Percentiles rank a stretch among this genome's conserved stretches.
phyloP scores from a whole-genome alignment of 163 green algal species.

The Scenedesmus sp. region DNA sequence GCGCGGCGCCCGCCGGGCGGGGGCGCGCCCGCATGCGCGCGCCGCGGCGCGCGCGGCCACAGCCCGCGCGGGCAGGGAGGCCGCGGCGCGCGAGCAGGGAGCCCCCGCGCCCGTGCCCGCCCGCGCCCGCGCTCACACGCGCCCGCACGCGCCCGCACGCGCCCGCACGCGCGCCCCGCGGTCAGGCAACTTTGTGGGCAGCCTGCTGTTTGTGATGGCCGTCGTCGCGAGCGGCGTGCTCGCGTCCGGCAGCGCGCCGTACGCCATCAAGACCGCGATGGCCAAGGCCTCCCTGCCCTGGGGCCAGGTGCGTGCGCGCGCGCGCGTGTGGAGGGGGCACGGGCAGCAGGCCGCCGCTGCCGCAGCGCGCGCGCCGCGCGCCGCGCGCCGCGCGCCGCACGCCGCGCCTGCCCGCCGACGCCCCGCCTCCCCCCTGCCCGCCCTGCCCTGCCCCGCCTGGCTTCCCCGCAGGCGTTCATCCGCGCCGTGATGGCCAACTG shows the following conservation, averaged over 20 bases:
- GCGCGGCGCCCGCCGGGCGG: too few relatives aligned
- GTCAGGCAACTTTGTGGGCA: conserved; percentile 79
- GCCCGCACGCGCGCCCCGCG: too few relatives aligned
- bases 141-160: too few relatives aligned
- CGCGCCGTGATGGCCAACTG: conserved; percentile 81
- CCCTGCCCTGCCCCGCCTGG: conserved; percentile 35
- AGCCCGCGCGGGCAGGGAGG: too few relatives aligned
- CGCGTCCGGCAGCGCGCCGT: conserved; percentile 9
- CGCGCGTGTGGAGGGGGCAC: neutral
- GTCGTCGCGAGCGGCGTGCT: conserved; percentile 58
- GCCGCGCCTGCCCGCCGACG: neutral
- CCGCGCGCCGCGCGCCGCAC: neutral
- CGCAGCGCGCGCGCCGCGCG: too few relatives aligned
- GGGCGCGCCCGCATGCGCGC: too few relatives aligned
- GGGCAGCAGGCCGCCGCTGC: neutral
- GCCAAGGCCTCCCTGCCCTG: conserved; percentile 31
- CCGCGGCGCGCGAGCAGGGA: too few relatives aligned
- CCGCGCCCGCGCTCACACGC: too few relatives aligned
- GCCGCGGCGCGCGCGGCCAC: too few relatives aligned
- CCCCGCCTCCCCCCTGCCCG: neutral
- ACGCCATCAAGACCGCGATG: conserved; percentile 45
- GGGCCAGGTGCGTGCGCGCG: conserved; percentile 24
- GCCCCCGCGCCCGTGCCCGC: too few relatives aligned
- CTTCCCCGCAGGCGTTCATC: conserved; percentile 64
- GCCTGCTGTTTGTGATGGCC: conserved; percentile 64